Conservation (phyloP, 192 early-diverging fungal genomes). For the Chytriomyces sp. region DNA sequence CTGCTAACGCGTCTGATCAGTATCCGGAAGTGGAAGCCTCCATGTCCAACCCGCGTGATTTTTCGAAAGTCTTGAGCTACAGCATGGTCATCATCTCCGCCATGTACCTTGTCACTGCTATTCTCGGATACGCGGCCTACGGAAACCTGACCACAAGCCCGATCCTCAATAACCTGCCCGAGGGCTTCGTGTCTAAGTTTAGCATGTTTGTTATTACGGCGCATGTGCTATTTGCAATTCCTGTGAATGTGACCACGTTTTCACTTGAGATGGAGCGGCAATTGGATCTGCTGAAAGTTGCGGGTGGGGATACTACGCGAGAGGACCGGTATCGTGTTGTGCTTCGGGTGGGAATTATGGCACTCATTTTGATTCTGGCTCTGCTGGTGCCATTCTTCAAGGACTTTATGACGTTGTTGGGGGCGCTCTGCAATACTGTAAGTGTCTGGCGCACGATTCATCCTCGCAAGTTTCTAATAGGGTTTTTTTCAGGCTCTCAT, state of each 20-base stretch:
- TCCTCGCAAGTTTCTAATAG: background rate
- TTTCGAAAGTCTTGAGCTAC: conserved; percentile 66
- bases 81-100: conserved; percentile 66
- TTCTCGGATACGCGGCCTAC: conserved; percentile 74
- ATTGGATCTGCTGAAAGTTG: conserved; percentile 47
- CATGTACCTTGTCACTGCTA: conserved; percentile 70
- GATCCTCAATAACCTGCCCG: conserved; percentile 71
- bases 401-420: conserved; percentile 79
- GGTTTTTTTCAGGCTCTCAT: conserved; percentile 53
- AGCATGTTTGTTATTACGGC: conserved; percentile 75
- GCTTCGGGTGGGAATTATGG: conserved; percentile 61
- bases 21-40: conserved; percentile 85
- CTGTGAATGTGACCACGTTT: conserved; percentile 74
- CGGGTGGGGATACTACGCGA: background rate
- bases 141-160: conserved; percentile 69
- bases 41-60: conserved; percentile 71
- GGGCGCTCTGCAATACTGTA: conserved; percentile 69
- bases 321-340: conserved; percentile 39
- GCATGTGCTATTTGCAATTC: conserved; percentile 81
- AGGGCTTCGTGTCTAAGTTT: conserved; percentile 54
- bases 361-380: conserved; percentile 58
- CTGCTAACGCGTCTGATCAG: background rate
- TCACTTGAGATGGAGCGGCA: conserved; percentile 74
- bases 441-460: background rate
- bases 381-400: conserved; percentile 78